phyloP scores from a whole-genome alignment of 2,329 filamentous ascomycete genomes.

The Sporothrix protearum region DNA sequence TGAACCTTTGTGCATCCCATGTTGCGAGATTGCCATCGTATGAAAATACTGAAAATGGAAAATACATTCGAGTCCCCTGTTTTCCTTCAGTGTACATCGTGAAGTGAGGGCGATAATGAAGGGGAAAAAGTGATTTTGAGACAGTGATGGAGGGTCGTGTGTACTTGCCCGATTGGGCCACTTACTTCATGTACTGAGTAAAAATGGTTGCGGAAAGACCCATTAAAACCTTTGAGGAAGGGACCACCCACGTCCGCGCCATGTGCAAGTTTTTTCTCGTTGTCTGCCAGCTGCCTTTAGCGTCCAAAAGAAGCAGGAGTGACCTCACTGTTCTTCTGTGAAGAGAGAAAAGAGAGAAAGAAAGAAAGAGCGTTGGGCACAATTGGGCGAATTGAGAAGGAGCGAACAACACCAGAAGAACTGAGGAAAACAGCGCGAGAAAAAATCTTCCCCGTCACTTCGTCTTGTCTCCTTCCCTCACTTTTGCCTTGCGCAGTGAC shows the following conservation, averaged over 20 bases:
- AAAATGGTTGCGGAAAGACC: not conserved
- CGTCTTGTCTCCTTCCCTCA: not conserved
- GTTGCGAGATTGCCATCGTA: not conserved
- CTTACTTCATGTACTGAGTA: not conserved
- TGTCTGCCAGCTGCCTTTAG: not conserved
- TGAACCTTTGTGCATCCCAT: not conserved
- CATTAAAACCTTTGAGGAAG: not conserved
- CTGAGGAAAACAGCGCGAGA: constrained; percentile 4
- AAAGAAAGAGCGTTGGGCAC: not conserved
- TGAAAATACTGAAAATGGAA: not conserved
- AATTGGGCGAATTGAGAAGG: not conserved
- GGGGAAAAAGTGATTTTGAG: not conserved
- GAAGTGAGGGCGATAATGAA: not conserved
- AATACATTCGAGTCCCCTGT: not conserved
- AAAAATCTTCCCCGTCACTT: not conserved
- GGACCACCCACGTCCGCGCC: not conserved
- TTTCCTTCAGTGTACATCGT: not conserved
- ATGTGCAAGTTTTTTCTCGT: not conserved
- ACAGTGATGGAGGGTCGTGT: not conserved
- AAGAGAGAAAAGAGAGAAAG: not conserved
- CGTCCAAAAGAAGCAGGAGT: not conserved
- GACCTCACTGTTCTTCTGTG: not conserved
- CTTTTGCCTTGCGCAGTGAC: not conserved
- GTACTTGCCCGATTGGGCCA: constrained; percentile 19
- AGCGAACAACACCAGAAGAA: constrained; percentile 1